These are phyloP conservation scores for Corymbia calophylla DNA, from an alignment of 441 rosid genomes.

Conservation along the genomic window DNA sequence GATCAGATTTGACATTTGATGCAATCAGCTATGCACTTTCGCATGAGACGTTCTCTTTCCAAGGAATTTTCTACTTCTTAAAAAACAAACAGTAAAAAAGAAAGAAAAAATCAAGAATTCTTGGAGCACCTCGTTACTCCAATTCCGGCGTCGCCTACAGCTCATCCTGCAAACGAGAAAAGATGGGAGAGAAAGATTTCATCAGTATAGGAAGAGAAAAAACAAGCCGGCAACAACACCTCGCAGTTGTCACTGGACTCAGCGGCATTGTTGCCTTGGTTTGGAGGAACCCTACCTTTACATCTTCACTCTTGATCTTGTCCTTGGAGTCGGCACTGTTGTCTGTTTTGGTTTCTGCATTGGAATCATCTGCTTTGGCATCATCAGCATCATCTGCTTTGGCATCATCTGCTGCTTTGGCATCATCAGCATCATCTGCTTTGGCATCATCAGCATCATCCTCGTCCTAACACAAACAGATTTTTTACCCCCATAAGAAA, in stretches of 20 bases:
- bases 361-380: not conserved
- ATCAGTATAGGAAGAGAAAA: not conserved
- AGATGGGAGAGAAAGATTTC: not conserved
- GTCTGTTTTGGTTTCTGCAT: not conserved
- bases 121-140: not conserved
- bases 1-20: not conserved
- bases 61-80: not conserved
- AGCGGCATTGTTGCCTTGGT: not conserved
- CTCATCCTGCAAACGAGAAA: not conserved
- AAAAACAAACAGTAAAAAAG: not conserved
- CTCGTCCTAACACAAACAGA: not conserved
- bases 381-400: not conserved
- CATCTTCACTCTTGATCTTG: not conserved
- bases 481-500: not conserved
- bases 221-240: not conserved
- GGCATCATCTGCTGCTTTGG: not conserved
- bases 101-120: not conserved
- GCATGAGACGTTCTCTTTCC: not conserved
- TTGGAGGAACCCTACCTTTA: not conserved
- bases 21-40: not conserved
- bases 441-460: not conserved
- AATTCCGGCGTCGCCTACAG: not conserved
- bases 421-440: not conserved
- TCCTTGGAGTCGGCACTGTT: not conserved
- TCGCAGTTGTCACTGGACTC: not conserved